Base-by-base conservation (phyloP, 2,329 filamentous ascomycete genomes). In the Phoma sp. region DNA sequence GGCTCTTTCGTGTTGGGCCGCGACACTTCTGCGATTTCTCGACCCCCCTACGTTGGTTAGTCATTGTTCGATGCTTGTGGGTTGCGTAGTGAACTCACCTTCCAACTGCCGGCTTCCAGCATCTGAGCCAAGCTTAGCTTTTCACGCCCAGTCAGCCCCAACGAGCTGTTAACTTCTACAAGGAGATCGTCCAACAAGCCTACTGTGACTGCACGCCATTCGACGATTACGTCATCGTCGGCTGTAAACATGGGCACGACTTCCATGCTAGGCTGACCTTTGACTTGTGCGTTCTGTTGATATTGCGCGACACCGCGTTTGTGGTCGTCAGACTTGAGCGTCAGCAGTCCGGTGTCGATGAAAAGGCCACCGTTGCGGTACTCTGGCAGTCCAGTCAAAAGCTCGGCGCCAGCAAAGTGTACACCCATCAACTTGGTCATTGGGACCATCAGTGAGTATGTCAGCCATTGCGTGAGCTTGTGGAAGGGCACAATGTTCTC, bases 101-200 rank as follows among this genome's bases (percentile, higher is more conserved):
- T 98, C 94, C 95, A 99, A 72, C 91, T 96, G 46, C 95, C 95
- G 13, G 94, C 95, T 76, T 98, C 95, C 17, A 99, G 82, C 80
- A 99, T 86, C 75, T 99, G 95, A 6, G 93, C 87, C 64, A 98
- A 77, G 36, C 81, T 90, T 73, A 99, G 78, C 64, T 82, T 82
- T 63, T 94, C 86, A 33, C 85, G 80, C 3, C 90, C 91, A 7
- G 81, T 82, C 36, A 97, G 77, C 51, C 85, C 86, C 43, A 97
- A 76, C 43, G 84, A 78, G 36, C 80, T 76, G 73, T 91, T 91
- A 63, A 92, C 88, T 55, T 90, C 87, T 2, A 80, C 80, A 17
- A 90, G 79, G 12, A 93, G 80, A 64, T 88, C 84, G 72, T 92
- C 89, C 46, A 93, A 74, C 65, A 92, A 88, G 8, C 88, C 88